Conservation (phyloP, 2,329 filamentous ascomycete species). For the Balansia obtecta region DNA sequence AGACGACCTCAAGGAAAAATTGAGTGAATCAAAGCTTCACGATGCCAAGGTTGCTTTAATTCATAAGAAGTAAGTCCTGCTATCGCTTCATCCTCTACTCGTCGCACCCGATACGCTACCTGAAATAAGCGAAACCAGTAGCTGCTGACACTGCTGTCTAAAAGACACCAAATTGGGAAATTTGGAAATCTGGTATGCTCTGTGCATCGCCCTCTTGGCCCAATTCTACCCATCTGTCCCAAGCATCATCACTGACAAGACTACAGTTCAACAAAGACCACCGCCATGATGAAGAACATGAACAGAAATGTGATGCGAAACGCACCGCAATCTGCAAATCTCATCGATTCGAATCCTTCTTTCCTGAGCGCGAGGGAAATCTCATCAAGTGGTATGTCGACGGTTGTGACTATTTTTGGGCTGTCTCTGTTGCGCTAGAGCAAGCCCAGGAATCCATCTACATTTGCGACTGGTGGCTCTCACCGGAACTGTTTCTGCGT, state of each 20-base stretch:
- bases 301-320: conserved; percentile 72
- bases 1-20: conserved; percentile 42
- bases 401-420: conserved; percentile 88
- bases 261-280: conserved; percentile 68
- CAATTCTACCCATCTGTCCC: neutral
- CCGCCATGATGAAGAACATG: conserved; percentile 87
- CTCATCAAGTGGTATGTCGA: conserved; percentile 96
- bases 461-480: conserved; percentile 95
- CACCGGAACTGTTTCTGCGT: conserved; percentile 74
- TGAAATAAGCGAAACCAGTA: neutral
- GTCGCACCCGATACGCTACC: neutral
- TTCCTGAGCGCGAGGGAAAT: conserved; percentile 76
- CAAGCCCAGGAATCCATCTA: conserved; percentile 87
- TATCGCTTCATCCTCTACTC: neutral
- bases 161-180: conserved; percentile 46
- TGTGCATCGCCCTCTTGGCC: neutral
- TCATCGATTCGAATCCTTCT: conserved; percentile 82
- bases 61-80: conserved; percentile 41
- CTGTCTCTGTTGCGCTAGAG: conserved; percentile 83
- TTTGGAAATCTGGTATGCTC: conserved; percentile 43
- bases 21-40: conserved; percentile 40
- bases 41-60: conserved; percentile 44
- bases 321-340: conserved; percentile 56
- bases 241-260: neutral
- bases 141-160: neutral